These are phyloP conservation scores for Citeromyces matritensis DNA, from an alignment of 805 yeast species.

Conservation along the genomic window DNA sequence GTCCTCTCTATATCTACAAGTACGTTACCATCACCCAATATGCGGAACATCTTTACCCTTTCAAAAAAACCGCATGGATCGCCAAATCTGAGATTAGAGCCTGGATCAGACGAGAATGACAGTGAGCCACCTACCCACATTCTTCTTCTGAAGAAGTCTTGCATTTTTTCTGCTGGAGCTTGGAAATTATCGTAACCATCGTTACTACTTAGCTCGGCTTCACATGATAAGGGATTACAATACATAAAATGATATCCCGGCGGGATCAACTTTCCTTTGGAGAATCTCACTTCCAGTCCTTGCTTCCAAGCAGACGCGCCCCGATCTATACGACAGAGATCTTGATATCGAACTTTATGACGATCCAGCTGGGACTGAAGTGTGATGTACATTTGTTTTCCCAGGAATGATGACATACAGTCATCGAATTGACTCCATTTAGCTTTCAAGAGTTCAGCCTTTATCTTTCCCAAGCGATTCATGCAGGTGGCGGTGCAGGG, in stretches of 20 bases:
- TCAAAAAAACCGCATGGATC: constrained; percentile 36
- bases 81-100: constrained; percentile 18
- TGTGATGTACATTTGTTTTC: background rate
- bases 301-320: background rate
- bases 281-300: constrained; percentile 6
- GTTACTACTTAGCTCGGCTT: constrained; percentile 24
- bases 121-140: constrained; percentile 74
- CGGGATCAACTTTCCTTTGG: constrained; percentile 13
- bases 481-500: too few species aligned
- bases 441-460: background rate
- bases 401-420: constrained; percentile 1
- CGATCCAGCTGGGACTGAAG: background rate
- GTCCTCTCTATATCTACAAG: constrained; percentile 2
- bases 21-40: constrained; percentile 8
- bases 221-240: constrained; percentile 43
- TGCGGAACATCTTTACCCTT: constrained; percentile 23
- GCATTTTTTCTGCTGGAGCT: constrained; percentile 27
- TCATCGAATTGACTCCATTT: constrained; percentile 1
- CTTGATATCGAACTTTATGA: background rate
- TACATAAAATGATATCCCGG: constrained; percentile 54
- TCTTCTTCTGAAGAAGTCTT: constrained; percentile 31
- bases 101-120: constrained; percentile 13
- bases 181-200: constrained; percentile 82
- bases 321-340: background rate
- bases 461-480: constrained; percentile 2